Evolutionary conservation across 352 stramenopile species (phyloP).

Genomic region (Pythium volutum): DNA sequence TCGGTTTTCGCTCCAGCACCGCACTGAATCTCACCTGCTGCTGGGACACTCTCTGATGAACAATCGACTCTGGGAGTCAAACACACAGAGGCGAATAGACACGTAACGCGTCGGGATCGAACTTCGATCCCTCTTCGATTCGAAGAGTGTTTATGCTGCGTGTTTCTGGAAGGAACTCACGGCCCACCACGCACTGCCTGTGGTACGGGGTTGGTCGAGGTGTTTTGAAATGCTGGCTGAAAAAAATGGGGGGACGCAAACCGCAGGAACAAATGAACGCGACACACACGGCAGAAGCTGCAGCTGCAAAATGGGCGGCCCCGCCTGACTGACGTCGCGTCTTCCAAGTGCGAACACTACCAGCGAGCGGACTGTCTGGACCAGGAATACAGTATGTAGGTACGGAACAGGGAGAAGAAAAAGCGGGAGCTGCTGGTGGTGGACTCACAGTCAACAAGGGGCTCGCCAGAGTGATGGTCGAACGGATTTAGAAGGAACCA

Average conservation of each 20-base stretch:
- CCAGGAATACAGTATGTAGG: not conserved
- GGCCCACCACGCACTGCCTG: not conserved
- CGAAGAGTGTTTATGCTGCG: not conserved
- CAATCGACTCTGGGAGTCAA: constrained; percentile 2
- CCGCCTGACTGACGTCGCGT: constrained; percentile 5
- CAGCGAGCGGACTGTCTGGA: constrained; percentile 3
- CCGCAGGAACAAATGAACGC: not conserved
- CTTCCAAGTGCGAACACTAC: not conserved
- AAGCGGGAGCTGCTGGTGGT: not conserved
- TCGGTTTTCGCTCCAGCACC: not conserved
- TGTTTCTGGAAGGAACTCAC: not conserved
- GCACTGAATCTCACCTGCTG: constrained; percentile 6
- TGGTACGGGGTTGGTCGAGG: constrained; percentile 1
- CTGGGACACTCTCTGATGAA: constrained; percentile 3
- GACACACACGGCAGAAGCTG: not conserved
- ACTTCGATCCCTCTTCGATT: not conserved
- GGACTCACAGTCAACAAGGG: not conserved
- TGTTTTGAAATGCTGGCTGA: constrained; percentile 12
- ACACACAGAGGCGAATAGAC: constrained; percentile 7
- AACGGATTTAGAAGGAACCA: not conserved
- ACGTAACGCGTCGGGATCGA: constrained; percentile 8
- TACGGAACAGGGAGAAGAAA: constrained; percentile 7
- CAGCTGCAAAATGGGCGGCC: constrained; percentile 1
- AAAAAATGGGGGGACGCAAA: constrained; percentile 5
- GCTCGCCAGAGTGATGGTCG: not conserved